phyloP scores from a whole-genome alignment of 306 rosid species.

The Cicer cuneatum region DNA sequence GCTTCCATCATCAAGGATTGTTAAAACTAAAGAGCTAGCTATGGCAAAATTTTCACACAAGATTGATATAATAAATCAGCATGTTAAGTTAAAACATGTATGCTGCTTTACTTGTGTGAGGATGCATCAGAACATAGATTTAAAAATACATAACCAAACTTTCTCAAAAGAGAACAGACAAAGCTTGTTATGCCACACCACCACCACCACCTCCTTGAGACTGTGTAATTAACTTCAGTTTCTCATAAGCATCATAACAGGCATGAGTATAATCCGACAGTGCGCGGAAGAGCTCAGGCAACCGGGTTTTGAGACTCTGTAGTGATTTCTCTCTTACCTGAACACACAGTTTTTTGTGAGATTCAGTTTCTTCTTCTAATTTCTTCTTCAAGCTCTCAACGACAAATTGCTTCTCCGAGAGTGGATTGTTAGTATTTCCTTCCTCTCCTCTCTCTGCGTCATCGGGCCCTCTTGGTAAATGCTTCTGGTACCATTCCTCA shows the following conservation, averaged over 20 bases:
- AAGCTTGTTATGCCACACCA: slow-evolving; percentile 7
- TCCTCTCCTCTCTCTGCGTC: slow-evolving; percentile 73
- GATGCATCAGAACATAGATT: slow-evolving; percentile 26
- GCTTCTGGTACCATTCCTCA: slow-evolving; percentile 80
- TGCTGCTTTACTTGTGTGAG: slow-evolving; percentile 47
- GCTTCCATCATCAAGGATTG: slow-evolving; percentile 32
- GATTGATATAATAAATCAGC: slow-evolving; percentile 38
- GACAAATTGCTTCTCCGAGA: slow-evolving; percentile 61
- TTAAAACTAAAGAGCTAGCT: slow-evolving; percentile 28
- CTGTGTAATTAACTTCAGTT: slow-evolving; percentile 54
- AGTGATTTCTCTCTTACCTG: slow-evolving; percentile 86
- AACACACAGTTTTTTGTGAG: slow-evolving; percentile 64
- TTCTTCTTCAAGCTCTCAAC: slow-evolving; percentile 82
- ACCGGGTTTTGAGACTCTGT: slow-evolving; percentile 68
- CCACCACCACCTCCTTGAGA: slow-evolving; percentile 44
- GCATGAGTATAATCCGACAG: slow-evolving; percentile 64
- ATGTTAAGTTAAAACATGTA: slow-evolving; percentile 38
- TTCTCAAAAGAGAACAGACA: slow-evolving; percentile 20
- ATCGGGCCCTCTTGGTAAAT: slow-evolving; percentile 53
- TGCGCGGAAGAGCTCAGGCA: slow-evolving; percentile 84
- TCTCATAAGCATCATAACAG: slow-evolving; percentile 66
- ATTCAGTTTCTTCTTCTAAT: slow-evolving; percentile 72
- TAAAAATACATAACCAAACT: slow-evolving; percentile 39
- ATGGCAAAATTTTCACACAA: slow-evolving; percentile 54
- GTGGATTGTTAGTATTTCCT: slow-evolving; percentile 59